A percentile compares a stretch with the other conserved stretches of the same genome.
Evolutionary conservation across 2,329 filamentous ascomycete genomes (phyloP).

Genomic region (Aureobasidium melanogenum): DNA sequence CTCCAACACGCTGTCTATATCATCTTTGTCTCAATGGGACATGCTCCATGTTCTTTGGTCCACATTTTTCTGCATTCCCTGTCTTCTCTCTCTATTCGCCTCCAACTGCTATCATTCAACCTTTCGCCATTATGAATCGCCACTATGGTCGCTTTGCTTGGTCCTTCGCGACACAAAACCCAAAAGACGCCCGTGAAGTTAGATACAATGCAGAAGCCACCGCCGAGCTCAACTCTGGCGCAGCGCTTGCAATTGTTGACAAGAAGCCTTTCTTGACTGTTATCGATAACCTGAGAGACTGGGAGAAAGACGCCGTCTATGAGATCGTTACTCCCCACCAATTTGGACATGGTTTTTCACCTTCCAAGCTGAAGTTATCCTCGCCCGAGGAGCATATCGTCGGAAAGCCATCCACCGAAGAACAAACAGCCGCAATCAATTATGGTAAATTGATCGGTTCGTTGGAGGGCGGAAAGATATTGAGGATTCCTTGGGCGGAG

Average conservation of each 20-base stretch:
- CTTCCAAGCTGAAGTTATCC: background rate
- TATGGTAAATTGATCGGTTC: background rate
- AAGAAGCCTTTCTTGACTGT: background rate
- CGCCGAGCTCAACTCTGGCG: background rate
- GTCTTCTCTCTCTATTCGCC: background rate
- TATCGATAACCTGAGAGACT: background rate
- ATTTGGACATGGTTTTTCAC: background rate
- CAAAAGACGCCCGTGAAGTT: background rate
- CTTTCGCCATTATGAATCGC: background rate
- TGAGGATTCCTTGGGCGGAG: background rate
- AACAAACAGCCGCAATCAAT: background rate
- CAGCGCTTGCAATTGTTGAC: background rate
- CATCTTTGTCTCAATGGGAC: constrained; percentile 2
- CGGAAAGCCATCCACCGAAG: background rate
- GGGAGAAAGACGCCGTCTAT: background rate
- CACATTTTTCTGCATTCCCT: background rate
- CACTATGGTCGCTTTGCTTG: background rate
- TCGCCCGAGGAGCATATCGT: background rate
- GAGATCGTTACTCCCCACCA: background rate
- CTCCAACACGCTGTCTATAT: background rate
- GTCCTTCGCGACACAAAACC: background rate
- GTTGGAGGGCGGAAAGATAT: background rate
- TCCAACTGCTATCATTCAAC: background rate
- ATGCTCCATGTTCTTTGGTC: constrained; percentile 2
- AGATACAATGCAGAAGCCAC: background rate